Conservation (phyloP, 805 yeast species). For the Schwanniomyces sp. region DNA sequence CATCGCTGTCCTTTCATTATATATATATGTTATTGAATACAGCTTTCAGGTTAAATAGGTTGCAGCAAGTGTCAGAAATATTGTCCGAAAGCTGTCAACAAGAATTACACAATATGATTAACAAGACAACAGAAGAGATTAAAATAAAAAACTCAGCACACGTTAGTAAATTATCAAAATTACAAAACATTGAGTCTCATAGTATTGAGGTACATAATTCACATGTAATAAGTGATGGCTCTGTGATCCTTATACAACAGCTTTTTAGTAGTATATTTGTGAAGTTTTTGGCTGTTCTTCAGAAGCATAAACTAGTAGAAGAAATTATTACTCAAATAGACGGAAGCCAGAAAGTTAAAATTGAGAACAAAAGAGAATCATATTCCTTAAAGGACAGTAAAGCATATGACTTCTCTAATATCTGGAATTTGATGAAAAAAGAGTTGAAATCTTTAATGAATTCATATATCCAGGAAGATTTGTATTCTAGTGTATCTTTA, state of each 20-base stretch:
- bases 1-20: conserved; percentile 51
- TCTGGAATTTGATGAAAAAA: conserved; percentile 32
- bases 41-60: conserved; percentile 57
- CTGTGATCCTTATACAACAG: conserved; percentile 61
- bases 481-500: not conserved
- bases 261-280: conserved; percentile 70
- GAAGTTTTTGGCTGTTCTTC: conserved; percentile 61
- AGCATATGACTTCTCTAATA: conserved; percentile 16
- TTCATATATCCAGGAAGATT: conserved; percentile 31
- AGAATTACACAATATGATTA: conserved; percentile 65
- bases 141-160: conserved; percentile 51
- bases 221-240: conserved; percentile 44
- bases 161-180: conserved; percentile 26
- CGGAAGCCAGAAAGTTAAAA: conserved; percentile 1
- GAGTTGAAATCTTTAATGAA: conserved; percentile 32
- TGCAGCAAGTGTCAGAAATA: conserved; percentile 57
- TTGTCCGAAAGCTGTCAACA: conserved; percentile 53
- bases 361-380: not conserved
- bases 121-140: conserved; percentile 63
- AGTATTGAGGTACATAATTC: conserved; percentile 20
- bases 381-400: not conserved
- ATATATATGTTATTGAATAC: conserved; percentile 54
- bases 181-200: conserved; percentile 27
- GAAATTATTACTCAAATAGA: conserved; percentile 49
- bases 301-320: conserved; percentile 64